Percentiles rank a stretch among this genome's conserved stretches.
These are phyloP conservation scores for Adansonia rubrostipa DNA, from an alignment of 441 rosid species.

Conservation along the genomic window DNA sequence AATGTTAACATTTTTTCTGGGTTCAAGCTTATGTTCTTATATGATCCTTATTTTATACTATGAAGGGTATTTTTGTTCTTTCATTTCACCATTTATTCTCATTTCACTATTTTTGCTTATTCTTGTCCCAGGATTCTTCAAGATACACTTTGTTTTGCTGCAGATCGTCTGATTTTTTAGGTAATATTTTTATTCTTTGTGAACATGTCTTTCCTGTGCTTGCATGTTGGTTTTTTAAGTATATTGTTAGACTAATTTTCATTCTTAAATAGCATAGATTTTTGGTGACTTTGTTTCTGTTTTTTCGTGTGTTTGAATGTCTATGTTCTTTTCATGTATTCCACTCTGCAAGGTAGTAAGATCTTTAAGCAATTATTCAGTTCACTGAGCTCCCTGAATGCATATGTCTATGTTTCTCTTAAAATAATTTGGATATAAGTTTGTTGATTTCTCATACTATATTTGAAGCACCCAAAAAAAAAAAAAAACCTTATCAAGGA, in stretches of 20 bases:
- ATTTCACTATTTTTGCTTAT: neutral
- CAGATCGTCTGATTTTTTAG: constrained; percentile 6
- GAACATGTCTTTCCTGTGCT: neutral
- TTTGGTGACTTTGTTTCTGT: neutral
- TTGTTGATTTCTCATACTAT: too few relatives aligned
- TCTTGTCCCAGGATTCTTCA: neutral
- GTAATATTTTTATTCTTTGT: neutral
- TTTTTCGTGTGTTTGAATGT: constrained; percentile 2
- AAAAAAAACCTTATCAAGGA: too few relatives aligned
- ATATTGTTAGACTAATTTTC: neutral
- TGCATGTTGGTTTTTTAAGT: constrained; percentile 19
- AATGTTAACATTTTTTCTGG: neutral
- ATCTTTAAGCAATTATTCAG: constrained; percentile 14
- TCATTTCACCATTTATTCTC: neutral
- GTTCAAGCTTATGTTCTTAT: neutral
- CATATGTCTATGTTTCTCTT: neutral
- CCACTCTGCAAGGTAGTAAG: neutral
- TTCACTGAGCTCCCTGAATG: constrained; percentile 5
- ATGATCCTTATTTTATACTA: neutral
- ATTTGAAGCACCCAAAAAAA: too few relatives aligned
- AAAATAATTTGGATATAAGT: neutral
- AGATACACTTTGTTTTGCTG: neutral
- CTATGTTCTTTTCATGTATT: neutral
- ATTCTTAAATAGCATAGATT: neutral
- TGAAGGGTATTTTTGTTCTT: neutral